Evolutionary conservation across 139 green algal genomes (phyloP), one percentile per base, ranked within the genome.

Genomic region (Desmodesmus armatus): DNA sequence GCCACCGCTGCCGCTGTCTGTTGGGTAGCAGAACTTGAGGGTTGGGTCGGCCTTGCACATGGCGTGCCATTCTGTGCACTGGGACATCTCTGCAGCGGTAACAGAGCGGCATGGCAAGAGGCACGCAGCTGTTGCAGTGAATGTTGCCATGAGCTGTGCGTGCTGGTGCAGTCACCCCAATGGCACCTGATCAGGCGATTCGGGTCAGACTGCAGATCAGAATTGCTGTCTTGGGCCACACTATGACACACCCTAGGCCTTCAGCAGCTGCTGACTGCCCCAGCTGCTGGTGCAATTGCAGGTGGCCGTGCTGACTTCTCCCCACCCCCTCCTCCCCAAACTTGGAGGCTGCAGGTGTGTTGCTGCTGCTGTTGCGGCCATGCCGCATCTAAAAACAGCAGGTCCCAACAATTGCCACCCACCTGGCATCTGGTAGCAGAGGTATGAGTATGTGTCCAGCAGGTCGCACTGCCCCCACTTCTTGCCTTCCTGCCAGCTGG

Each of bases 351-450:
- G n/a, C n/a, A n/a, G n/a, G n/a, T n/a, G n/a, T n/a, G n/a, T n/a
- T n/a, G n/a, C n/a, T n/a, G n/a, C n/a, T n/a, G n/a, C n/a, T n/a
- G n/a, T n/a, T n/a, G n/a, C n/a, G n/a, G n/a, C n/a, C n/a, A n/a
- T n/a, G n/a, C n/a, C n/a, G n/a, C n/a, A n/a, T n/a, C n/a, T n/a
- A n/a, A n/a, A n/a, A n/a, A n/a, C 47, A 55, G 47, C 47, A 55
- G 47, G 7, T 7, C 9, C 47, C 47, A 55, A 13, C 47, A 55
- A 55, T 7, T 55, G 7, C 25, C 0, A 51, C 75, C 0, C 58
- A 85, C 79, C 79, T 55, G 80, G 82, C 82, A 87, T 87, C 17
- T 37, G 65, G 49, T 76, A 60, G 82, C 82, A 87, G 37, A 87
- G 43, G 25, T 55, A 51, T 23, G 55, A 33, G 31, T 87, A 87